These are phyloP conservation scores for Syncephalastrum monosporum DNA, from an alignment of 371 early-diverging fungal genomes.

Conservation along the genomic window DNA sequence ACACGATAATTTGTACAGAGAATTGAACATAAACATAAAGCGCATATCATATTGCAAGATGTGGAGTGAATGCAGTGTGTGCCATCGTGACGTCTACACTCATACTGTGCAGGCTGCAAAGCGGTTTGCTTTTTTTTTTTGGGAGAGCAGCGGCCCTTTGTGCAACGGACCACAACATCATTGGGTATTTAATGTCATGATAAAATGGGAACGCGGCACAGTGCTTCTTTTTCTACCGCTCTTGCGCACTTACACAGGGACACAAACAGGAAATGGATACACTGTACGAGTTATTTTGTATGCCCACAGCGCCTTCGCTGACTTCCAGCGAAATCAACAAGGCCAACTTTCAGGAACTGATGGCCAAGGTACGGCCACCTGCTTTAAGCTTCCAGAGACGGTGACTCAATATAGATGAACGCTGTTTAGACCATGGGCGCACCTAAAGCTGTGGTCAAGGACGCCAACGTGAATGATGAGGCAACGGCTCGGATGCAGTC, in stretches of 20 bases:
- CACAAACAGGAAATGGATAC: conserved; percentile 6
- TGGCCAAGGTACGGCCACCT: conserved; percentile 19
- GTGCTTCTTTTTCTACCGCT: background rate
- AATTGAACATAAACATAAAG: too few relatives aligned
- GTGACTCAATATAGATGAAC: background rate
- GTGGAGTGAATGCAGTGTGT: too few relatives aligned
- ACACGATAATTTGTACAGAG: too few relatives aligned
- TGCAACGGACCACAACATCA: too few relatives aligned
- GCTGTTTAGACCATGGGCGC: conserved; percentile 20
- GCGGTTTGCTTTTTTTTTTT: too few relatives aligned
- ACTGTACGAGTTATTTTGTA: conserved; percentile 15
- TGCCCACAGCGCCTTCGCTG: conserved; percentile 11
- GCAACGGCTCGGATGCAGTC: conserved; percentile 21
- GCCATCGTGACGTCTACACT: too few relatives aligned
- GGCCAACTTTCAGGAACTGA: conserved; percentile 19
- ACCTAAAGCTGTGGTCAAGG: conserved; percentile 15
- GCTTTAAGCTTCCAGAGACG: background rate
- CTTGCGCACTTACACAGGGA: background rate
- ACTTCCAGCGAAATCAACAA: conserved; percentile 12
- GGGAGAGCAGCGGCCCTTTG: too few relatives aligned
- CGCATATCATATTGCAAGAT: too few relatives aligned
- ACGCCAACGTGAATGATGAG: conserved; percentile 17
- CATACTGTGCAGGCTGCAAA: too few relatives aligned
- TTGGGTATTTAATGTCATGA: too few relatives aligned
- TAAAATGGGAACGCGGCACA: too few relatives aligned